Conservation (phyloP, 2,329 filamentous ascomycete genomes). For the Penicillium corylophilum region DNA sequence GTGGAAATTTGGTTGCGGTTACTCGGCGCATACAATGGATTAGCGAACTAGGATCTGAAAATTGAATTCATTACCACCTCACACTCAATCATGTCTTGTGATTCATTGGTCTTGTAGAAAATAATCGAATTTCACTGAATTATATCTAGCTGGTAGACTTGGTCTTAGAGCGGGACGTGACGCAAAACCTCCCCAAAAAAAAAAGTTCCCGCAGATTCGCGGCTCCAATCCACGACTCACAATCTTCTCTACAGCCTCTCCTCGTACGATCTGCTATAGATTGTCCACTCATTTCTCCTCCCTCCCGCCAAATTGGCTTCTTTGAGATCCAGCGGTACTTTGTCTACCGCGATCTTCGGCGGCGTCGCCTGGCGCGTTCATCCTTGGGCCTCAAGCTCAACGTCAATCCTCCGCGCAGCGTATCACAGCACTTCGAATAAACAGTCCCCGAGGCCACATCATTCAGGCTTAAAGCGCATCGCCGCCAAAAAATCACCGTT, state of each 20-base stretch:
- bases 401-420: slow-evolving; percentile 6
- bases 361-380: slow-evolving; percentile 18
- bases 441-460: neutral
- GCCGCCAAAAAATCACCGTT: neutral
- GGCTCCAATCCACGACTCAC: neutral
- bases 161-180: slow-evolving; percentile 1
- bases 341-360: slow-evolving; percentile 29
- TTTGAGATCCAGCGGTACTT: slow-evolving; percentile 29
- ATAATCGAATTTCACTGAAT: neutral
- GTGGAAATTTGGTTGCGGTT: slow-evolving; percentile 20
- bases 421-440: slow-evolving; percentile 7
- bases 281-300: neutral
- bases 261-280: neutral
- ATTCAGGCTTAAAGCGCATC: neutral
- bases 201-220: slow-evolving; percentile 4
- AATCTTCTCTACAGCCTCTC: neutral
- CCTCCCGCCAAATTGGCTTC: slow-evolving; percentile 39
- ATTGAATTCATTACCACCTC: slow-evolving; percentile 10
- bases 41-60: slow-evolving; percentile 20
- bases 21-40: slow-evolving; percentile 17
- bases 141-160: neutral
- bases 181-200: neutral
- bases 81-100: neutral
- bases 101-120: neutral
- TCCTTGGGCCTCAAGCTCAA: slow-evolving; percentile 9